Base-by-base conservation (phyloP, 305 asterid species). In the Rubia peregrina region DNA sequence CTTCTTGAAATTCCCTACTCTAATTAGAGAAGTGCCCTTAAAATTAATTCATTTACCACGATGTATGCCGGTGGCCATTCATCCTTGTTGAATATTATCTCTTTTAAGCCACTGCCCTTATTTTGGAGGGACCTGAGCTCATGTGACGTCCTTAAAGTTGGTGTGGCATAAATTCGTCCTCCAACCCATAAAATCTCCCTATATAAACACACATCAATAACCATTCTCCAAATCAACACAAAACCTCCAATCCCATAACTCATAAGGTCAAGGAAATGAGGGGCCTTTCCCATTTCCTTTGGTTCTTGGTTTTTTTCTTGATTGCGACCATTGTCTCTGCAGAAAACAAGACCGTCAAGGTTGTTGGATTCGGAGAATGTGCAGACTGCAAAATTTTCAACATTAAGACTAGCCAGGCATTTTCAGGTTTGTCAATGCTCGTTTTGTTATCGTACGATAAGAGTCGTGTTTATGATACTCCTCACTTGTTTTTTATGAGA, bases 91-190 rank as follows among this genome's bases (percentile, higher is more conserved):
- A 30, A 30, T 30, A 53, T 53, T 53, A 6, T 17, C 24, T 7
- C 24, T n/a, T 53, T 53, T n/a, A 53, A 53, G 59, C 14, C 59
- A 53, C 59, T n/a, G 24, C 59, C 59, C 59, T 53, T 53, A n/a
- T 6, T 53, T 53, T 53, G 59, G 59, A 53, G 86, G 90, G 80
- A 78, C 96, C 96, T 79, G 74, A 85, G 75, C 85, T 77, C 94
- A 84, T 85, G 98, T 88, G 96, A 88, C 73, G 71, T 24, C 81
- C 86, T 84, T 87, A 78, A 90, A 80, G 78, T 73, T 79, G 64
- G 51, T 79, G 87, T 83, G 89, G 90, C 76, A 42, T 77, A 65
- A 79, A 61, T 11, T 26, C 42, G 43, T 16, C 38, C 63, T 9
- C 63, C 33, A 59, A 36, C 63, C 33, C 11, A 21, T n/a, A 21